A percentile compares a stretch with the other conserved stretches of the same genome.
These are phyloP conservation scores for Halophytophthora polymorphica DNA, from an alignment of 352 stramenopile species.

Conservation along the genomic window DNA sequence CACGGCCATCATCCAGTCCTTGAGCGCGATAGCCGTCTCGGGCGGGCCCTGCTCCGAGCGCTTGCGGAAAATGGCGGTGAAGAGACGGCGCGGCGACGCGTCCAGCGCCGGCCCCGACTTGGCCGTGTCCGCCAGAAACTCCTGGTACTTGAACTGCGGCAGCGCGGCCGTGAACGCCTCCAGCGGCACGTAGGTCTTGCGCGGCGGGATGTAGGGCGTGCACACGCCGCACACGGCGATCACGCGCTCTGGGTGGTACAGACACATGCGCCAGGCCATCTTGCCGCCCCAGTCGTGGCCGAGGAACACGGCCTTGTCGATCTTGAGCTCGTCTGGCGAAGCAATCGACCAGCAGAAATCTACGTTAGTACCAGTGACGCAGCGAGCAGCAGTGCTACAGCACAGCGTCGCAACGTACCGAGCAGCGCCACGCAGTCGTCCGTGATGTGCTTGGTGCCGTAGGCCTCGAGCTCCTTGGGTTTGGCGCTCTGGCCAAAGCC, in stretches of 20 bases:
- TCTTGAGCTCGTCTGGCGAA: slow-evolving; percentile 38
- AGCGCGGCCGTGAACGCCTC: slow-evolving; percentile 23
- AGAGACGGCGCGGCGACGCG: slow-evolving; percentile 19
- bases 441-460: slow-evolving; percentile 49
- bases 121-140: slow-evolving; percentile 32
- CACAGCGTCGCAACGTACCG: slow-evolving; percentile 12
- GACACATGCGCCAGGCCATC: slow-evolving; percentile 46
- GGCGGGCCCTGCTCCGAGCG: slow-evolving; percentile 20
- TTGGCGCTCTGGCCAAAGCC: slow-evolving; percentile 48
- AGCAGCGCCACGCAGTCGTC: slow-evolving; percentile 39
- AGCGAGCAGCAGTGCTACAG: background rate
- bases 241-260: slow-evolving; percentile 56
- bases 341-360: background rate
- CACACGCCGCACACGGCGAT: slow-evolving; percentile 51
- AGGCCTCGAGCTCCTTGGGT: slow-evolving; percentile 32
- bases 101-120: slow-evolving; percentile 29
- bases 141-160: slow-evolving; percentile 40
- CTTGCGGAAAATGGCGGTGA: slow-evolving; percentile 34
- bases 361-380: background rate
- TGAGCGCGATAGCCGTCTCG: slow-evolving; percentile 17
- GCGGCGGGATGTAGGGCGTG: slow-evolving; percentile 47
- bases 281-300: slow-evolving; percentile 62
- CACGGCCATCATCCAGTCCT: slow-evolving; percentile 22
- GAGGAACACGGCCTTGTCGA: slow-evolving; percentile 43
- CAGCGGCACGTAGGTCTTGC: slow-evolving; percentile 30